These are phyloP conservation scores for Citrus hindsii DNA, from an alignment of 345 rosid species.

Conservation along the genomic window DNA sequence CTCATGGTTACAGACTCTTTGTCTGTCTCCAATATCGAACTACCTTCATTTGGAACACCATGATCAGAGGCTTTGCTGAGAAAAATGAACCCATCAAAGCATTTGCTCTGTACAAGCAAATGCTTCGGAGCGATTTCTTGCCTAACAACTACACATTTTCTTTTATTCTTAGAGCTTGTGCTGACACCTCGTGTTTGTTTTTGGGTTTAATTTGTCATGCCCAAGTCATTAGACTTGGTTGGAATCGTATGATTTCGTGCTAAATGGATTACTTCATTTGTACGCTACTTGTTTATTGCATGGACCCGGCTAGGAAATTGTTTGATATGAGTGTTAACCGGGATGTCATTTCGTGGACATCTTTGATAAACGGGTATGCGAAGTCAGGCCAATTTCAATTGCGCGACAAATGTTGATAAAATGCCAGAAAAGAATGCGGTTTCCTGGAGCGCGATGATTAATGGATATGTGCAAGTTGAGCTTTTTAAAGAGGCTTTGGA, in stretches of 20 bases:
- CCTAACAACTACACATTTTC: conserved; percentile 59
- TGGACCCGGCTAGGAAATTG: conserved; percentile 32
- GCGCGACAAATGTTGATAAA: conserved; percentile 39
- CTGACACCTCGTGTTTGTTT: conserved; percentile 12
- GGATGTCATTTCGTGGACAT: conserved; percentile 53
- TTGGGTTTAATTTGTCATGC: conserved; percentile 28
- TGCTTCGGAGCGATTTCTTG: conserved; percentile 22
- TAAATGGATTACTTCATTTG: conserved; percentile 47
- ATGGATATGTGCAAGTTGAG: conserved; percentile 38
- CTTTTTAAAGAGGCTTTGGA: conserved; percentile 38
- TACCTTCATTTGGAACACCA: conserved; percentile 54
- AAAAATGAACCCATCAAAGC: conserved; percentile 21
- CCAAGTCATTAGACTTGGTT: conserved; percentile 41
- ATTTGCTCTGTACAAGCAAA: conserved; percentile 29
- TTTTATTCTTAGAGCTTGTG: conserved; percentile 43
- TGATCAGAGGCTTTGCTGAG: conserved; percentile 39
- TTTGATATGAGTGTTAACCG: conserved; percentile 28
- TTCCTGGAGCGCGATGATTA: conserved; percentile 55
- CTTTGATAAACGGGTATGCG: conserved; percentile 40
- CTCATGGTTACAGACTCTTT: conserved; percentile 37
- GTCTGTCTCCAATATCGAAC: conserved; percentile 25
- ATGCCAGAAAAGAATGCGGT: conserved; percentile 49
- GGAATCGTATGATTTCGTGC: conserved; percentile 46
- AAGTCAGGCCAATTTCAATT: conserved; percentile 28
- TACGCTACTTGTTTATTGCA: conserved; percentile 26